Base-by-base conservation (phyloP, 1,139 yeast genomes). In the Yamadazyma membranifaciens region DNA sequence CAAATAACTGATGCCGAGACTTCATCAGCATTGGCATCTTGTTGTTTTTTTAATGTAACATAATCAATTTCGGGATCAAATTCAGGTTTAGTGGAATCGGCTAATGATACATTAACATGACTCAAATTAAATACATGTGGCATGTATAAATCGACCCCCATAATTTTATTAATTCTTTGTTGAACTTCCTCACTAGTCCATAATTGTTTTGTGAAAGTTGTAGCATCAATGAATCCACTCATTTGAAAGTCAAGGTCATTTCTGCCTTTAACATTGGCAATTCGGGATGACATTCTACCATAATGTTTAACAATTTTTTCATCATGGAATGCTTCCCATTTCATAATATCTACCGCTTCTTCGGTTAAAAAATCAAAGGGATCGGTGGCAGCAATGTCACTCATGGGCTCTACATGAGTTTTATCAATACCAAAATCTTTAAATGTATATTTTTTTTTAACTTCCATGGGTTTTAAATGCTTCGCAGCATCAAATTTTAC, bases 281-380 rank as follows among this genome's bases (percentile, higher is more conserved):
- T 20, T 20, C 24, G 5, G 24, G 24, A 20, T 20, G 59, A 59
- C 20, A 56, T 40, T 44, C 65, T 53, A 1, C 59, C 64, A 41
- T 49, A 56, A 6, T 56, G 48, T 13, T 52, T 50, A 16, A 61
- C 30, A 38, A 75, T 64, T 2, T 51, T 48, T 3, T 52, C 41
- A 11, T 55, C 54, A 37, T 53, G 54, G 27, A 64, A 49, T 1
- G 58, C 50, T 46, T 64, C 69, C 59, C 61, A 62, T 31, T 57
- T 48, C 42, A 63, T 46, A 50, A 63, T 54, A 41, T 62, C 58
- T 26, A 56, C 51, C 2, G 67, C 67, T 44, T 62, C 67, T 44
- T 57, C 55, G 1, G 63, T 51, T 29, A 62, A 46, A 10, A 63
- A 43, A 28, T 62, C 60, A 41, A 63, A 63, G 16, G 69, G 67